Conservation (phyloP, 2,329 filamentous ascomycete genomes). For the Arthroderma sp. region DNA sequence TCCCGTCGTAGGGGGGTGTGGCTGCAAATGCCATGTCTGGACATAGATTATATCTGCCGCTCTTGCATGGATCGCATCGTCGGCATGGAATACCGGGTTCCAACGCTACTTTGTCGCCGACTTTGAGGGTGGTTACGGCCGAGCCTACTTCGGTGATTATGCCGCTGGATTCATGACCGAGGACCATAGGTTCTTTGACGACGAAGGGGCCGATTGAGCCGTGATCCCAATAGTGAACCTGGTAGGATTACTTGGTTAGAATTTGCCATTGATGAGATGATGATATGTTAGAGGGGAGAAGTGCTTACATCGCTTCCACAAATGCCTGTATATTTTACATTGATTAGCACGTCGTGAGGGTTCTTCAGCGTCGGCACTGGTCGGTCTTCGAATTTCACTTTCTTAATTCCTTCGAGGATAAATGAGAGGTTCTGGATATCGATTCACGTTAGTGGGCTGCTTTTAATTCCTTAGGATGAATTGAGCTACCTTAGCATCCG, state of each 20-base stretch:
- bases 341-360: slow-evolving; percentile 65
- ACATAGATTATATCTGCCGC: slow-evolving; percentile 63
- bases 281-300: not conserved
- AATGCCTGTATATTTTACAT: slow-evolving; percentile 75
- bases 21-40: slow-evolving; percentile 79
- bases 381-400: slow-evolving; percentile 62
- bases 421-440: slow-evolving; percentile 63
- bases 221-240: slow-evolving; percentile 37
- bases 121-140: slow-evolving; percentile 49
- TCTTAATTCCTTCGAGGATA: slow-evolving; percentile 61
- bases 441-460: not conserved
- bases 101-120: slow-evolving; percentile 54
- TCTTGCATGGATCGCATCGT: slow-evolving; percentile 51
- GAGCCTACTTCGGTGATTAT: slow-evolving; percentile 55
- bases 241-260: not conserved
- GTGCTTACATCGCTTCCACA: slow-evolving; percentile 62
- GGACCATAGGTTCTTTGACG: slow-evolving; percentile 35
- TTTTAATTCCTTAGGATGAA: not conserved
- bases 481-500: not conserved
- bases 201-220: slow-evolving; percentile 33
- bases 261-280: not conserved
- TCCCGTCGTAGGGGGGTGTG: slow-evolving; percentile 86
- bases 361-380: slow-evolving; percentile 55
- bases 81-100: slow-evolving; percentile 55
- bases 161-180: slow-evolving; percentile 63